Base-by-base conservation (phyloP, 148 eudicot genomes). In the Chenopodium berlandieri region DNA sequence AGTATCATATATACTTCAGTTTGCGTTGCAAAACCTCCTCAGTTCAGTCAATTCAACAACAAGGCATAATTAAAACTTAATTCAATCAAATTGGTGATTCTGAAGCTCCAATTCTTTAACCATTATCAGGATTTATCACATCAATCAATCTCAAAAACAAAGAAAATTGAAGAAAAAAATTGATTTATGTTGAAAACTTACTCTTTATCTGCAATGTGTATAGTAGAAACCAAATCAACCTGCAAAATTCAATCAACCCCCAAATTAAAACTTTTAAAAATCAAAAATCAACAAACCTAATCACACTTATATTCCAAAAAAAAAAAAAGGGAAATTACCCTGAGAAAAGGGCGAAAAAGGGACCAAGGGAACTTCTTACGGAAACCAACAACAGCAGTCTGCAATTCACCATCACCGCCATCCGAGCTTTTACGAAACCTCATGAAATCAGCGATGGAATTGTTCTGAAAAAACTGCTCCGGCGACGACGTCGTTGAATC, bases 141-240 rank as follows among this genome's bases (percentile, higher is more conserved):
- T 9, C 4, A 75, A 46, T 64, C 6, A 17, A 20, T 30, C 11
- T 19, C 62, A 82, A 20, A n/a, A 50, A 40, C 5, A 54, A 19
- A 37, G 30, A 46, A 82, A 34, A 68, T 2, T 7, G 4, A 13
- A 81, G 4, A 27, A 17, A 71, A 54, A 40, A 40, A 40, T 40
- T 40, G 44, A 40, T 0, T 40, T 40, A 40, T 7, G 44, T 4
- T 37, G 5, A 48, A 25, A 75, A 81, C 98, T 67, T 88, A 97
- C 99, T 94, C 94, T 85, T 85, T 89, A 78, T 97, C 99, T 4
- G 94, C 99, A 90, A 97, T 97, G 85, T 97, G 99, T 65, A 97
- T 94, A 1, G 97, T 94, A 2, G 99, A 97, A 72, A 97, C 96
- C 91, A 94, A 90, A 94, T 97, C 99, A 84, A 97, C 98, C 98